phyloP scores from a whole-genome alignment of 495 filamentous ascomycete genomes.

The Daldinia childiae region DNA sequence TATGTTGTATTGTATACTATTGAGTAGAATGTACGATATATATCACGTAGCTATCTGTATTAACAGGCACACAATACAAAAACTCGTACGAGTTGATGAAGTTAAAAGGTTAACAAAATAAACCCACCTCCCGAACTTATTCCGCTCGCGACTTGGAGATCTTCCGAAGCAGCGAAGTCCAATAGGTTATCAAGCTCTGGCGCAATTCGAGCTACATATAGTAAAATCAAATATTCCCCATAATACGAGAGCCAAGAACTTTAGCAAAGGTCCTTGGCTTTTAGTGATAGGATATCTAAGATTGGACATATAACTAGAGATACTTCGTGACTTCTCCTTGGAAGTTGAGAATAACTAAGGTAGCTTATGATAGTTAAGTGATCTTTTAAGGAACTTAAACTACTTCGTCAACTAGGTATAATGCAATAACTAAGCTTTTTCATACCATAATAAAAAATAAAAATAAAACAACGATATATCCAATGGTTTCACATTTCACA shows the following conservation, averaged over 20 bases:
- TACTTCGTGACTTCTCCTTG: no score
- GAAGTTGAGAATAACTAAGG: no score
- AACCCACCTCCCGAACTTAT: slow-evolving; percentile 33
- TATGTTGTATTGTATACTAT: no score
- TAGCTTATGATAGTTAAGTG: no score
- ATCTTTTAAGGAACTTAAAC: no score
- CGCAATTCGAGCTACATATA: background rate
- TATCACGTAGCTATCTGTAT: background rate
- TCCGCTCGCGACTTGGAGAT: slow-evolving; percentile 13
- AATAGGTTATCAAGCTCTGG: background rate
- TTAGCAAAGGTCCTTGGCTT: background rate
- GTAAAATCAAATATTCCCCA: background rate
- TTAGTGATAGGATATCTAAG: background rate
- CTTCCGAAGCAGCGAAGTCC: background rate
- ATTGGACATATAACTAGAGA: background rate
- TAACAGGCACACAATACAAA: background rate
- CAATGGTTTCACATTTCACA: background rate
- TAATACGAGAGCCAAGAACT: background rate
- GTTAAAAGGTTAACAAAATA: background rate
- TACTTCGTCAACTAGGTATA: no score
- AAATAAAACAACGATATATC: background rate
- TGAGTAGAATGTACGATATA: background rate
- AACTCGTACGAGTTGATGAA: background rate
- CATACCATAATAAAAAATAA: background rate
- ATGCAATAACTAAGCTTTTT: no score